These are phyloP conservation scores for Linnemannia schmuckeri DNA, from an alignment of 192 early-diverging fungal genomes.

Conservation along the genomic window DNA sequence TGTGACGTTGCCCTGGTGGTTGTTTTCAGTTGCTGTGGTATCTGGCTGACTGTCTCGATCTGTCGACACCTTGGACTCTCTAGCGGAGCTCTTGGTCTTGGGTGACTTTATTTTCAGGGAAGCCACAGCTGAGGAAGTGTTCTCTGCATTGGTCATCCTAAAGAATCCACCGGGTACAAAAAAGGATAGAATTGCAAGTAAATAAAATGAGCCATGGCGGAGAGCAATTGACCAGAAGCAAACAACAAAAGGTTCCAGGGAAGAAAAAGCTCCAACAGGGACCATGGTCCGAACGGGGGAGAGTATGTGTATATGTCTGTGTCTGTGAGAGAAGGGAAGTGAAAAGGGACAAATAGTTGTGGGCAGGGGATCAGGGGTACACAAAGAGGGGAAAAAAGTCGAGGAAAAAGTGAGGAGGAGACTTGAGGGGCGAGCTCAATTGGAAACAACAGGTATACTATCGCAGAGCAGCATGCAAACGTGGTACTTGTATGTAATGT, in stretches of 20 bases:
- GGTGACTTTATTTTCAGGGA: conserved; percentile 23
- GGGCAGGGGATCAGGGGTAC: conserved; percentile 1
- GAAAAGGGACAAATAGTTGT: neutral
- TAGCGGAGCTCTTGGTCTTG: conserved; percentile 32
- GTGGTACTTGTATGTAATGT: neutral
- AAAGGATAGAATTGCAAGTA: neutral
- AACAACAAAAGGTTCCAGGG: neutral
- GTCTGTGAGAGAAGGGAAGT: neutral
- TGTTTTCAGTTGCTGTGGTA: conserved; percentile 2
- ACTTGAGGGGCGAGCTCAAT: conserved; percentile 7
- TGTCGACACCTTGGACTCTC: conserved; percentile 27
- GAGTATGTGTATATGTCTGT: neutral
- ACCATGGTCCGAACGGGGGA: neutral
- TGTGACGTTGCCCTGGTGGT: conserved; percentile 7
- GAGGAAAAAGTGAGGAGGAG: neutral
- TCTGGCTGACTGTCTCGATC: neutral
- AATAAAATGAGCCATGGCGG: conserved; percentile 2
- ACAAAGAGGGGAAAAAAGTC: neutral
- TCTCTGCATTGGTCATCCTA: neutral
- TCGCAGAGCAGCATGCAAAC: conserved; percentile 1
- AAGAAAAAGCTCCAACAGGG: neutral
- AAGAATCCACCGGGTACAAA: neutral
- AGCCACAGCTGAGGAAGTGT: conserved; percentile 1
- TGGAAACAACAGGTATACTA: neutral
- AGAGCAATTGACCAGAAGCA: neutral